These are phyloP conservation scores for Carex pumila DNA, from an alignment of 176 grass and related monocot species.

Conservation along the genomic window DNA sequence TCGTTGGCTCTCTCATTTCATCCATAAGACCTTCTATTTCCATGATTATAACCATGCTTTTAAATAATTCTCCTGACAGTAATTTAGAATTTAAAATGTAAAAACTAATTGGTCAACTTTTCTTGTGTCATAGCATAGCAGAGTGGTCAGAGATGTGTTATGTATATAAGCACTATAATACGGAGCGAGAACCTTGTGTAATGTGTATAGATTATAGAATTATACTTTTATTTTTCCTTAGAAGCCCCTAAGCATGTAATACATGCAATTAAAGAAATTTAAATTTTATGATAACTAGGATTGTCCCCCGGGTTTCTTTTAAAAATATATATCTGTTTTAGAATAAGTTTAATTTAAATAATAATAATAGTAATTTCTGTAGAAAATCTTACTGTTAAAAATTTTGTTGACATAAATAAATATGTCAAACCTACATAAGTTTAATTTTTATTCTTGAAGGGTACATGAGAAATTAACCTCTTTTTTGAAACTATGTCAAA, in stretches of 20 bases:
- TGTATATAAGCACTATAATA: not conserved
- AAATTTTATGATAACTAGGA: not conserved
- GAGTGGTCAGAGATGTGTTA: not conserved
- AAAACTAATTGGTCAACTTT: not conserved
- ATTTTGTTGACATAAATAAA: no score
- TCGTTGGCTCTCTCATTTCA: constrained; percentile 58
- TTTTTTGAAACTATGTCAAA: no score
- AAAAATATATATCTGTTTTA: no score
- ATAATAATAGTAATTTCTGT: no score
- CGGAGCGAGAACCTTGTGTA: not conserved
- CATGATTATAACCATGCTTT: constrained; percentile 83
- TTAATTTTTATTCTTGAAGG: no score
- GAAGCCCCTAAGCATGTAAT: not conserved
- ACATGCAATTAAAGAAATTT: not conserved
- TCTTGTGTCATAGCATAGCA: not conserved
- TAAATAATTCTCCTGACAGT: constrained; percentile 29
- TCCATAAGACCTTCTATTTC: constrained; percentile 85
- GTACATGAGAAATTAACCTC: no score
- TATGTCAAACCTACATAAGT: no score
- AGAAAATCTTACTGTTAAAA: no score
- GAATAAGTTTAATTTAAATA: no score
- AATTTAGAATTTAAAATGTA: not conserved
- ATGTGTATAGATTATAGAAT: not conserved
- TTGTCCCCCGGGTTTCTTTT: not conserved
- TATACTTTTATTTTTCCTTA: not conserved